Conservation (phyloP, 306 rosid species). For the Quercus glauca region DNA sequence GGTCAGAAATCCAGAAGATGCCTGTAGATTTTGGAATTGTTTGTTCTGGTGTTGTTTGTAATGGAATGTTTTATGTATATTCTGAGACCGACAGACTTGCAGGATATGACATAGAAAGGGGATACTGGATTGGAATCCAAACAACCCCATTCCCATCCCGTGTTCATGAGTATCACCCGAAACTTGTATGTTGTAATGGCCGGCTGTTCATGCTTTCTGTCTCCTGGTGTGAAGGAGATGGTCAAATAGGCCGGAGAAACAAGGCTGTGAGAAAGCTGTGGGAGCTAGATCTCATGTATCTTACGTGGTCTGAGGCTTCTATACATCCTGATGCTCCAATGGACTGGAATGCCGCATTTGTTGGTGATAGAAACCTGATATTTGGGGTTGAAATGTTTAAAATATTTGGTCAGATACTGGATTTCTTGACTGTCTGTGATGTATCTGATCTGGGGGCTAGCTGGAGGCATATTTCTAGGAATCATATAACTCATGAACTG, state of each 20-base stretch:
- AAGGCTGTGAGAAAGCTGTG: conserved; percentile 94
- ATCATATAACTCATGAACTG: conserved; percentile 70
- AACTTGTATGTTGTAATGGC: conserved; percentile 69
- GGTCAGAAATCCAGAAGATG: conserved; percentile 82
- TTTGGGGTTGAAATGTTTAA: conserved; percentile 98
- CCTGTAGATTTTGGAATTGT: conserved; percentile 78
- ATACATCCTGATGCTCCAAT: conserved; percentile 99
- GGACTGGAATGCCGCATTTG: conserved; percentile 97
- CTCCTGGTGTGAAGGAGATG: conserved; percentile 99
- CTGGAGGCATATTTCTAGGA: conserved; percentile 92
- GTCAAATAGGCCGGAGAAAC: conserved; percentile 87
- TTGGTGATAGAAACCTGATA: conserved; percentile 69
- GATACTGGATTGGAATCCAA: conserved; percentile 78
- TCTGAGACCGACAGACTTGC: conserved; percentile 91
- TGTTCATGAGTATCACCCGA: conserved; percentile 87
- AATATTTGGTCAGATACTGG: conserved; percentile 95
- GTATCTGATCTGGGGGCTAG: conserved; percentile 53
- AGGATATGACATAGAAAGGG: conserved; percentile 80
- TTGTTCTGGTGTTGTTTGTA: conserved; percentile 85
- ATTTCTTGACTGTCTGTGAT: conserved; percentile 84
- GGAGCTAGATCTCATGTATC: conserved; percentile 89
- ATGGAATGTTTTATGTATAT: conserved; percentile 81
- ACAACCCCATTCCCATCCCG: conserved; percentile 70
- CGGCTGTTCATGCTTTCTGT: conserved; percentile 82
- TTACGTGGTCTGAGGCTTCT: conserved; percentile 77